phyloP scores from a whole-genome alignment of 1,284 basidiomycete genomes.

The Moesziomyces sp. region DNA sequence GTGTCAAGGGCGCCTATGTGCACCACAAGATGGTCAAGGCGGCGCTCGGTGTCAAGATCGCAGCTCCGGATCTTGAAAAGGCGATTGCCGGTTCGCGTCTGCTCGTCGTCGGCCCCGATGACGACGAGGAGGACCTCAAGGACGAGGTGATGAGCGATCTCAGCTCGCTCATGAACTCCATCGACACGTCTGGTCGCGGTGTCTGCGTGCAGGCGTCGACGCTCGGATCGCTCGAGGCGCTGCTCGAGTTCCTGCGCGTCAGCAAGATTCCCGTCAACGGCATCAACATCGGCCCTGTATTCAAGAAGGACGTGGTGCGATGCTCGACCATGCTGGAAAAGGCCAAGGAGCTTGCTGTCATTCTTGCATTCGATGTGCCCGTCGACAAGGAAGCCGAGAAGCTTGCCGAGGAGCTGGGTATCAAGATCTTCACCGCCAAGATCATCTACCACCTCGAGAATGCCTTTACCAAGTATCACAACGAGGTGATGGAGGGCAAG shows the following conservation, averaged over 20 bases:
- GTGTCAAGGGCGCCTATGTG: constrained; percentile 97
- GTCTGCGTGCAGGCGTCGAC: constrained; percentile 99
- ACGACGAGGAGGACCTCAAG: constrained; percentile 92
- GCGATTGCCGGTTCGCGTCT: constrained; percentile 98
- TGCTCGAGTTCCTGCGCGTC: constrained; percentile 92
- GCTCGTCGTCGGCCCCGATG: constrained; percentile 89
- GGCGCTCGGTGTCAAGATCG: constrained; percentile 95
- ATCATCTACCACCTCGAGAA: constrained; percentile 99
- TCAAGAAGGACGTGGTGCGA: constrained; percentile 95
- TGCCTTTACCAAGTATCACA: constrained; percentile 95
- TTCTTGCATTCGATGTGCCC: constrained; percentile 95
- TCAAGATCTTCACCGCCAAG: constrained; percentile 94
- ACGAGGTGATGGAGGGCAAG: constrained; percentile 91
- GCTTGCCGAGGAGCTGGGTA: constrained; percentile 90
- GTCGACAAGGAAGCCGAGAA: constrained; percentile 90
- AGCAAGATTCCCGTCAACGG: constrained; percentile 90
- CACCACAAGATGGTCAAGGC: constrained; percentile 99
- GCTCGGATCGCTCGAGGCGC: constrained; percentile 93
- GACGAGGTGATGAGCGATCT: constrained; percentile 98
- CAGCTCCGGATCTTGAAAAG: constrained; percentile 95
- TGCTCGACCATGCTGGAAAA: constrained; percentile 94
- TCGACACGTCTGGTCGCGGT: constrained; percentile 93
- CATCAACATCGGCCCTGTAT: constrained; percentile 97
- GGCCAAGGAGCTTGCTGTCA: constrained; percentile 92
- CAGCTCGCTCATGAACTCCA: constrained; percentile 86